Evolutionary conservation across 257 asterid species (phyloP).

Genomic region (Handroanthus guayacan): DNA sequence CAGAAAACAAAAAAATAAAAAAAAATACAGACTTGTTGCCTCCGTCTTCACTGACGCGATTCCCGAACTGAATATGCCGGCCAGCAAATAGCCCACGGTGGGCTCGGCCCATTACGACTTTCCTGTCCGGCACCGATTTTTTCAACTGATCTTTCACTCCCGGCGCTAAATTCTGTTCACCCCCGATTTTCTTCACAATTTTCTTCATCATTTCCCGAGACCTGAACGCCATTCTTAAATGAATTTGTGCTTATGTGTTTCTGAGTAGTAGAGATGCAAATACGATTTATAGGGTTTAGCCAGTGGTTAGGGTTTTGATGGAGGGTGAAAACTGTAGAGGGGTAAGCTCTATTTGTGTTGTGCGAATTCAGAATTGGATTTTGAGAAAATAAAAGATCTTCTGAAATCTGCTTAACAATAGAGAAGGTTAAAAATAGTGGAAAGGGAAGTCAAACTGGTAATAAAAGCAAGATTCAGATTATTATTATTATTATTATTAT

Average conservation of each 20-base stretch:
- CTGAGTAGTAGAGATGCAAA: background rate
- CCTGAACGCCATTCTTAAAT: constrained; percentile 71
- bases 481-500: background rate
- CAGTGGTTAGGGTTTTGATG: constrained; percentile 39
- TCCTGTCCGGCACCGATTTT: constrained; percentile 66
- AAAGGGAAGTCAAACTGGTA: background rate
- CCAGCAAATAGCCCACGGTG: constrained; percentile 94
- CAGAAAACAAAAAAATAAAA: constrained; percentile 1
- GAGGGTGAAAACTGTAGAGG: background rate
- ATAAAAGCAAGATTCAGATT: background rate
- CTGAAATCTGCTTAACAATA: background rate
- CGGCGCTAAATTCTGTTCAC: constrained; percentile 79
- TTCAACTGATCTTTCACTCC: constrained; percentile 65
- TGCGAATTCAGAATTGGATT: background rate
- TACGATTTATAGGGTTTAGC: constrained; percentile 18
- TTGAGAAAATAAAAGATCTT: background rate
- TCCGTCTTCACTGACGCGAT: constrained; percentile 87
- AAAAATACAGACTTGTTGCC: constrained; percentile 80
- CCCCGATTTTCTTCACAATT: constrained; percentile 77
- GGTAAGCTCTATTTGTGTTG: too few species aligned
- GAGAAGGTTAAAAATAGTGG: background rate
- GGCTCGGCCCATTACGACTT: constrained; percentile 90
- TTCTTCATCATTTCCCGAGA: constrained; percentile 86
- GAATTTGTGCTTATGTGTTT: background rate
- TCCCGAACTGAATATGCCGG: constrained; percentile 92